Evolutionary conservation across 1,139 yeast genomes (phyloP), one percentile per base, ranked within the genome.

Genomic region (Kodamaea anthophila): DNA sequence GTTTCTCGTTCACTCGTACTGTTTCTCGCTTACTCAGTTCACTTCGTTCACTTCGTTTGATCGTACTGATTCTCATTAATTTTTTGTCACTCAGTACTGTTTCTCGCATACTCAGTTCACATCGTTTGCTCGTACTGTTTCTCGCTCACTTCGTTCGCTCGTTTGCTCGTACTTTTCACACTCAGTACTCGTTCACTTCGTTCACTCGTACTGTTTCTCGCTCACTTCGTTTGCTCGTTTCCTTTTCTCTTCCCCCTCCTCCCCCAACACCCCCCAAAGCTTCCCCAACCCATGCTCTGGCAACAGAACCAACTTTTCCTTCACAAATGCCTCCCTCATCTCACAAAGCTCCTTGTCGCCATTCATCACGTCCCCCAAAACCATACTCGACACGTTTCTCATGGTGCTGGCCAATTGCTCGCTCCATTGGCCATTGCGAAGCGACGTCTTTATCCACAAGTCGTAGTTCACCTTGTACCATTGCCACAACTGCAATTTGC

Each of bases 381-480:
- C 60, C 10, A 69, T 51, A 16, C 53, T 46, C 3, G 66, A 44
- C 24, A 71, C 55, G 37, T 66, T 64, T n/a, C 54, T 47, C 34
- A 67, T 46, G 0, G 75, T 63, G 12, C 52, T 46, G 5, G 53
- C 57, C 42, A 71, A 45, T 35, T 61, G 65, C 30, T 56, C 51
- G 7, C 62, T 44, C 63, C 64, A 55, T 22, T 64, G 63, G 1
- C 74, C 76, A 29, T 57, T 58, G 31, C 67, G 50, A 25, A 60
- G 45, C 6, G 75, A 58, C 34, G 62, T 65, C 13, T 53, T 43
- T 4, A 60, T 61, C 76, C 82, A 75, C 18, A 53, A 51, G 31
- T 69, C 70, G 43, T 66, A 75, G 41, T 76, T 64, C 28, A 65
- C 46, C 22, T 46, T 53, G 47, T 66, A 77, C 83, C 84, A 77